Evolutionary conservation across 148 eudicot species (phyloP), one percentile per base, ranked within the genome.

Genomic region (Silene uniflora): DNA sequence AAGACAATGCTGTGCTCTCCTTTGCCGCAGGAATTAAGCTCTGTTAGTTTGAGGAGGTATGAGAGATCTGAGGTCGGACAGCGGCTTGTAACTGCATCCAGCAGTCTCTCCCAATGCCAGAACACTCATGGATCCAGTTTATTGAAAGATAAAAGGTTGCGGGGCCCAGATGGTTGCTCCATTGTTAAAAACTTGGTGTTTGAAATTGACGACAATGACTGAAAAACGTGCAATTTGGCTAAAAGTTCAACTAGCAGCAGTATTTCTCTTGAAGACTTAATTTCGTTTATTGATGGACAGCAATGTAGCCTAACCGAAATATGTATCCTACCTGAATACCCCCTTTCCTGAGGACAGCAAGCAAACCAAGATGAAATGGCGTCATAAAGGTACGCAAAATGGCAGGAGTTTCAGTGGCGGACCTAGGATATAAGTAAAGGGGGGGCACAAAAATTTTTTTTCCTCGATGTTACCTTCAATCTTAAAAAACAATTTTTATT

Each of bases 81-180:
- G 47, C 88, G 90, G 19, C 73, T 89, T 67, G 61, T 91, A 25
- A 62, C 69, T 27, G 97, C 93, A 24, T 84, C 88, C 5, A 78
- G 72, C 63, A 84, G 61, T 73, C 85, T 91, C 27, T 73, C 81
- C 22, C 68, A 59, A 58, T 76, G 69, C 49, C 74, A 47, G 22
- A 75, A 79, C 22, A 71, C 73, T 73, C 79, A 54, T 52, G 78
- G 78, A 46, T 77, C 73, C 14, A 21, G 32, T 27, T 66, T 60
- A 44, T 75, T 32, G n/a, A 77, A 75, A 71, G 67, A 69, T 55
- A 49, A 75, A 73, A 77, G 73, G 27, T 75, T 80, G 18, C 63
- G 67, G 58, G 69, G n/a, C n/a, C 39, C 77, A 58, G 79, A 79
- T 71, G 78, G 78, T 73, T 55, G 46, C 27, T 77, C 82, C n/a